Evolutionary conservation across 1,139 yeast genomes (phyloP).

Genomic region (Yarrowia galli): DNA sequence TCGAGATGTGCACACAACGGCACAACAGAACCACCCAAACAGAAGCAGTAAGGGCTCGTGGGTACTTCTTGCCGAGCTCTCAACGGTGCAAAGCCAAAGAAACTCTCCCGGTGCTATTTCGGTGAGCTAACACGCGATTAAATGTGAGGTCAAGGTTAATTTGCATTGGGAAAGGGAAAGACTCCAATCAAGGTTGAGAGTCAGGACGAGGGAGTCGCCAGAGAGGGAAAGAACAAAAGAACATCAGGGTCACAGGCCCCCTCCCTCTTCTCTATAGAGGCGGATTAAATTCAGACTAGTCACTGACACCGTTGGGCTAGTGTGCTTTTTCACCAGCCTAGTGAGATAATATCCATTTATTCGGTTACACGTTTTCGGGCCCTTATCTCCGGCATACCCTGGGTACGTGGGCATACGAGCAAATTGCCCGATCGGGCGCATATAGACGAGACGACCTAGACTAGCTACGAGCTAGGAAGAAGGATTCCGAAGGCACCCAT

Average conservation of each 20-base stretch:
- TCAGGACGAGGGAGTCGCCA: too few species aligned
- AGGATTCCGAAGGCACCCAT: too few species aligned
- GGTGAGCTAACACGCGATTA: constrained; percentile 3
- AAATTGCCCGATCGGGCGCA: too few species aligned
- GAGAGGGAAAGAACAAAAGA: too few species aligned
- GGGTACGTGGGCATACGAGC: too few species aligned
- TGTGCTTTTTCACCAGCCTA: neutral
- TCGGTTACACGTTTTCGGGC: neutral
- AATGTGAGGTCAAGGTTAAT: neutral
- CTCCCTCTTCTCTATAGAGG: neutral
- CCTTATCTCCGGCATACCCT: too few species aligned
- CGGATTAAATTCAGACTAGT: too few species aligned
- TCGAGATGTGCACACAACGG: too few species aligned
- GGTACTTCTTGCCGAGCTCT: neutral
- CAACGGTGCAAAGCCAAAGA: neutral
- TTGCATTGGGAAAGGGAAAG: neutral
- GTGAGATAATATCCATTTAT: neutral
- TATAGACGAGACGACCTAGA: too few species aligned
- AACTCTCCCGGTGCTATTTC: neutral
- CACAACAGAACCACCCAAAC: neutral
- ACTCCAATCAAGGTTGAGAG: too few species aligned
- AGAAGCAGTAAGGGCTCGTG: neutral
- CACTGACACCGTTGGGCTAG: neutral
- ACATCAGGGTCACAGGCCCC: constrained; percentile 2
- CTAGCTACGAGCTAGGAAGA: too few species aligned